Evolutionary conservation across 2,329 filamentous ascomycete species (phyloP).

Genomic region (Alternaria incomplexa): DNA sequence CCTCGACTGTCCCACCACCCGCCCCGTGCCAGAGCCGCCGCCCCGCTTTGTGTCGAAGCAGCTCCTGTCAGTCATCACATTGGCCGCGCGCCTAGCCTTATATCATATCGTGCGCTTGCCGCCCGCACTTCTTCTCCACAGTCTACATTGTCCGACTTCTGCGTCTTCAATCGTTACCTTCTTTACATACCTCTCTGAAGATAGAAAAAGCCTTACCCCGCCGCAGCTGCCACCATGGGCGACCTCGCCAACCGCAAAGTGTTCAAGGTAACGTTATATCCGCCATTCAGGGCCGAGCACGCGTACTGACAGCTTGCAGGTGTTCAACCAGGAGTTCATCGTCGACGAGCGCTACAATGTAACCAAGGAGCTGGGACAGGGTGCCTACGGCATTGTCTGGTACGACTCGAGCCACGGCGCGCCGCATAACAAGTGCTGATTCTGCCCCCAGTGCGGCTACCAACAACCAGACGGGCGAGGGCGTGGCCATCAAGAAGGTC

Average conservation of each 20-base stretch:
- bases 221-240: slow-evolving; percentile 54
- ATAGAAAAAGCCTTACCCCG: slow-evolving; percentile 15
- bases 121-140: slow-evolving; percentile 12
- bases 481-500: slow-evolving; percentile 98
- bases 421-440: slow-evolving; percentile 22
- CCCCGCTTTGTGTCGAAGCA: slow-evolving; percentile 22
- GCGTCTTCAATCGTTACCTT: too few relatives aligned
- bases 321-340: slow-evolving; percentile 99
- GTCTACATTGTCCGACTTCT: slow-evolving; percentile 6
- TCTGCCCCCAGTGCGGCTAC: slow-evolving; percentile 75
- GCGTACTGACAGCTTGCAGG: slow-evolving; percentile 15
- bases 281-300: background rate
- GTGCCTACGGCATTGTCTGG: slow-evolving; percentile 99
- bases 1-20: slow-evolving; percentile 15
- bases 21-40: slow-evolving; percentile 28
- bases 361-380: slow-evolving; percentile 97
- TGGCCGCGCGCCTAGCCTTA: slow-evolving; percentile 38
- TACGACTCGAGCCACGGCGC: slow-evolving; percentile 53
- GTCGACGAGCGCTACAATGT: slow-evolving; percentile 98
- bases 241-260: slow-evolving; percentile 74
- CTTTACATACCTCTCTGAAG: too few relatives aligned
- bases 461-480: slow-evolving; percentile 88
- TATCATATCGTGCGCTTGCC: slow-evolving; percentile 30
- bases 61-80: slow-evolving; percentile 30
- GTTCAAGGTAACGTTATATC: slow-evolving; percentile 31